Base-by-base conservation (phyloP, 1,139 yeast species). In the Blastobotrys indianensis region DNA sequence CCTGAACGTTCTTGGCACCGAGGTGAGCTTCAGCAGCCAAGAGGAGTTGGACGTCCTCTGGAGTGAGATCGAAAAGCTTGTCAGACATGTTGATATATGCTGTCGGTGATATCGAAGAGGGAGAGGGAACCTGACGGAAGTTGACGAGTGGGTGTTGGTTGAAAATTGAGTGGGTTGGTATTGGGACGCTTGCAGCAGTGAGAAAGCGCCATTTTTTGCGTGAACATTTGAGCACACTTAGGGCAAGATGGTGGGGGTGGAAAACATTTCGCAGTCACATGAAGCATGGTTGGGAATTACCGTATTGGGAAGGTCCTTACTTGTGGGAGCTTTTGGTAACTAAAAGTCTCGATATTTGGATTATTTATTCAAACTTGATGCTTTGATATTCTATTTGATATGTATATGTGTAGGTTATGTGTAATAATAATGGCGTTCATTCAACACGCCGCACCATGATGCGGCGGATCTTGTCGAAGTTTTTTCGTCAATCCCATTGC, bases 1-100 rank as follows among this genome's bases (percentile, higher is more conserved):
- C 42, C 80, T 92, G 97, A 73, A 92, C 95, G 87, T 94, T 94
- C 88, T 92, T 92, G 73, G 97, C 83, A 75, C 99, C 99, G 75
- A 92, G 85, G 83, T 94, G 99, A 69, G 85, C 92, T 87, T 92
- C 92, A 75, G 99, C 99, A 74, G 99, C 97, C 79, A 94, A 84
- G 78, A 94, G 84, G 75, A 92, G 87, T 83, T 92, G 94, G 80
- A 96, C 95, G 79, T 92, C 98, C 80, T 90, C 97, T 77, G 94
- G 90, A 75, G 97, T 67, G 53, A 67, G 66, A 71, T 77, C 92
- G 77, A 85, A 85, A 73, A 90, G 80, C 77, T 86, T 87, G 75
- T 59, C 63, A 71, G 94, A 83, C 94, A 84, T 84, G 41, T 10
- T 38, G 25, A n/a, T 20, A 20, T 20, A 20, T 20, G 25, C 11